Evolutionary conservation across 2,329 filamentous ascomycete species (phyloP), one percentile per base, ranked within the genome.

Genomic region (Samsoniella hepiali): DNA sequence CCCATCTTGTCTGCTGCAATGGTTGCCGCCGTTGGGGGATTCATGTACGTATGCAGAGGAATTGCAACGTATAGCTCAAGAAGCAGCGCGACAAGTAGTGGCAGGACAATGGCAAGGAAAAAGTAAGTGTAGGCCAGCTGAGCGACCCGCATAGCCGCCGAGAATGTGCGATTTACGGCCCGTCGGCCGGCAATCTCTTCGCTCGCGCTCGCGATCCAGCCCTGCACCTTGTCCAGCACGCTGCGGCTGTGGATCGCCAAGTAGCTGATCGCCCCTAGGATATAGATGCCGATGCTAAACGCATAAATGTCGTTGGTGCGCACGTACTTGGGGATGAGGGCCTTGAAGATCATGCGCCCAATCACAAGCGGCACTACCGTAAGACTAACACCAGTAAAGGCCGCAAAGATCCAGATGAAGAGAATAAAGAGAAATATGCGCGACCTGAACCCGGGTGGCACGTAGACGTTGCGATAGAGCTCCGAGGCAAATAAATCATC

Each of bases 241-340:
- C 73, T 69, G 13, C 74, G 77, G 22, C 81, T 68, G 72, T 88
- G 84, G 67, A 87, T 78, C 34, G 82, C 68, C 49, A 84, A 76
- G 73, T 93, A 96, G 3, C 84, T 78, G 1, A 85, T 71, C 4
- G 85, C 86, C 11, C 91, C 91, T 5, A 97, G 81, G 32, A 92
- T 80, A 72, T 96, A 97, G 47, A 96, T 84, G 15, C 95, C 95
- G 36, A 95, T 87, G 59, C 92, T 96, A 74, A 97, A 97, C 13
- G 95, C 94, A 71, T 99, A 98, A 32, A 99, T 90, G 74, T 99
- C 95, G 75, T 98, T 99, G 72, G 94, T 90, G 47, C 85, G 85
- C 55, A 91, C 84, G 65, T 90, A 83, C 0, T 81, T 77, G 5
- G 92, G 91, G 49, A 97, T 86, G 40, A 93, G 77, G 34, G 83